Conservation (phyloP, 2,329 filamentous ascomycete genomes). For the Calonectria henricotiae region DNA sequence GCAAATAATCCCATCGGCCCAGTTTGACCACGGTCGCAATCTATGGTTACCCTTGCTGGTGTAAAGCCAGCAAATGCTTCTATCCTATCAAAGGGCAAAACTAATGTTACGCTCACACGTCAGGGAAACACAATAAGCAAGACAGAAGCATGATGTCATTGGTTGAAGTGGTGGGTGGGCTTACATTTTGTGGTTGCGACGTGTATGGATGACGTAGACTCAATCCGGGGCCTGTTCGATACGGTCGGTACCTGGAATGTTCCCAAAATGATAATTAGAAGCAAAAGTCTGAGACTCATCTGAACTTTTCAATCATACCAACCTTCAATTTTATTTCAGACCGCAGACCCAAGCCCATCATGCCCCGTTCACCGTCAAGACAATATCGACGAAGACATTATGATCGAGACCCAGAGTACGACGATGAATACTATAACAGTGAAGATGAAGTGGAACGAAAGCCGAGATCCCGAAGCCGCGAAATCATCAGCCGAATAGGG, state of each 20-base stretch:
- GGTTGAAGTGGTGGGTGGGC: slow-evolving; percentile 22
- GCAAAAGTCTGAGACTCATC: neutral
- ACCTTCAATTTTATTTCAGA: neutral
- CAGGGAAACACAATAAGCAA: neutral
- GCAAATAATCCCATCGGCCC: neutral
- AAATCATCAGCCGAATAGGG: slow-evolving; percentile 8
- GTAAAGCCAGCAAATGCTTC: neutral
- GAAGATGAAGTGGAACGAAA: slow-evolving; percentile 1
- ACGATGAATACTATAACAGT: slow-evolving; percentile 7
- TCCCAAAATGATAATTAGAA: neutral
- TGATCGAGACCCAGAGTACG: neutral
- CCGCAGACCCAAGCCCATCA: neutral
- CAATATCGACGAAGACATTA: slow-evolving; percentile 8
- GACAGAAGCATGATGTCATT: slow-evolving; percentile 15
- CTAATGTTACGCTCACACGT: neutral
- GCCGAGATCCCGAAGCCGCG: neutral
- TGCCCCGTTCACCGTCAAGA: neutral
- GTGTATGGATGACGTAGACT: slow-evolving; percentile 19
- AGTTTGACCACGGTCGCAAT: neutral
- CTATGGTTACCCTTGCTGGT: neutral
- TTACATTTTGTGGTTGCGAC: neutral
- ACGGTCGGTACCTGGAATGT: neutral
- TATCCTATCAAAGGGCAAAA: neutral
- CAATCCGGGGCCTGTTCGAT: neutral
- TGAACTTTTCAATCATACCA: neutral